A percentile compares a stretch with the other conserved stretches of the same genome.
Evolutionary conservation across 2,329 filamentous ascomycete species (phyloP).

Genomic region (Aspergillus neotritici): DNA sequence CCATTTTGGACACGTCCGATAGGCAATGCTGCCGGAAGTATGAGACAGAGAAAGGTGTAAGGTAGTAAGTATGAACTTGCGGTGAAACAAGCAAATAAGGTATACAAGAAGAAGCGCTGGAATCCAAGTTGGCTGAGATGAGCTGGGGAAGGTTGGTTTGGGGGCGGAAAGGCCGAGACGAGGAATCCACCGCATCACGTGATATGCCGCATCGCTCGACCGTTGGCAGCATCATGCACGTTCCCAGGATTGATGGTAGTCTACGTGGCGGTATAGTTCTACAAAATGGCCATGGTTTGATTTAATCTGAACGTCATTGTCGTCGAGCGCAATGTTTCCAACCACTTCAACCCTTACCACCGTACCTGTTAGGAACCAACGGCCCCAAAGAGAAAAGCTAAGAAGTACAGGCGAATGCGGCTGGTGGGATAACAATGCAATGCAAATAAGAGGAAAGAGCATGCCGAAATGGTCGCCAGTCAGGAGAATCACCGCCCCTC

Average conservation of each 20-base stretch:
- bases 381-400: constrained; percentile 5
- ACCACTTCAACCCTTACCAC: too few species aligned
- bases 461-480: constrained; percentile 18
- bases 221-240: too few species aligned
- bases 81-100: too few species aligned
- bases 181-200: too few species aligned
- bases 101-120: background rate
- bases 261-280: too few species aligned
- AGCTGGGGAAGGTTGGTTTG: constrained; percentile 2
- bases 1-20: constrained; percentile 43
- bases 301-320: too few species aligned
- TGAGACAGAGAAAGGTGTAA: background rate
- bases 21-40: background rate
- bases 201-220: too few species aligned
- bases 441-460: constrained; percentile 20
- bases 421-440: constrained; percentile 12
- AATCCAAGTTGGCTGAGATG: constrained; percentile 2
- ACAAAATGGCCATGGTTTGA: too few species aligned
- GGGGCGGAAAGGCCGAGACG: background rate
- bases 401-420: background rate
- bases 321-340: too few species aligned
- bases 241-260: too few species aligned
- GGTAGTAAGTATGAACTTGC: background rate
- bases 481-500: constrained; percentile 15
- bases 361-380: background rate